Base-by-base conservation (phyloP, 805 yeast genomes). In the Metschnikowia borealis region DNA sequence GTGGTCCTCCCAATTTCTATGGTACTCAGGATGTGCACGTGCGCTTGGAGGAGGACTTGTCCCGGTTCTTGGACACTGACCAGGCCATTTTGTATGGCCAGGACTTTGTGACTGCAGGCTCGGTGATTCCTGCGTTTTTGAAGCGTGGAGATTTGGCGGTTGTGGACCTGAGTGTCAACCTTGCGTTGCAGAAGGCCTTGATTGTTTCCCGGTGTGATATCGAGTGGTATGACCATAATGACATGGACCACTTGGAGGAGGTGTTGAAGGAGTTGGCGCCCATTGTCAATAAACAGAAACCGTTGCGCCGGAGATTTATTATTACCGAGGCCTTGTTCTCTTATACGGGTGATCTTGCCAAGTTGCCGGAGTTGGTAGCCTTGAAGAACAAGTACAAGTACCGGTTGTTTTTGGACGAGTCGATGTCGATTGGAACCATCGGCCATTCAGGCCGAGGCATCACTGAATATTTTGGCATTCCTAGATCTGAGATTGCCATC, bases 1-100 rank as follows among this genome's bases (percentile, higher is more conserved):
- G 99, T 74, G 97, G 98, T 38, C 98, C 99, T 5, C 96, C 97
- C 39, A 96, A 96, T 50, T 94, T 94, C 62, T 94, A 91, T 67
- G 99, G 99, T 54, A 87, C 90, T 53, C 96, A 90, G 68, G 96
- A 90, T 64, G 89, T 84, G 40, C 99, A 94, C 64, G 84, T 83
- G 49, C 78, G 85, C 59, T 75, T 88, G 50, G 96, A 90, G 65
- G 82, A 82, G 59, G 86, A 83, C 54, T 69, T 94, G 52, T 83
- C 97, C 11, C 65, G 73, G 32, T 92, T 83, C 62, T 81, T 92
- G 56, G 89, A 86, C 23, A 79, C 89, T 2, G 96, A 88, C 56
- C 78, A 79, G 49, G 83, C 89, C 44, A 88, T 94, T 49, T 71
- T 92, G 40, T 94, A 94, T 64, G 96, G 97, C 41, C 99, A 94